Evolutionary conservation across 305 asterid genomes (phyloP), one percentile per base, ranked within the genome.

Genomic region (Lippia alba): DNA sequence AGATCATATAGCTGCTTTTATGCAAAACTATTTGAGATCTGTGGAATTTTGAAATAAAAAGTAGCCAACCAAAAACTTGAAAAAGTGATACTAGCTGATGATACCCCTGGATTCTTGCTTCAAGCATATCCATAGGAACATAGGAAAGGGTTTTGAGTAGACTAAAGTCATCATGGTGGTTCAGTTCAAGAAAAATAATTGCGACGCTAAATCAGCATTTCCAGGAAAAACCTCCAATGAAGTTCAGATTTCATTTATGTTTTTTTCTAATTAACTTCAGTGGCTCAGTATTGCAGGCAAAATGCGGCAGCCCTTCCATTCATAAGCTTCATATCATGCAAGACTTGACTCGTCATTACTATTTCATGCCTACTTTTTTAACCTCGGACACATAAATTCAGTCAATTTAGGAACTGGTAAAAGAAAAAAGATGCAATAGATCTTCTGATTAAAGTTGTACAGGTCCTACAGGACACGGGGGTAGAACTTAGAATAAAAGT

Each of bases 1-100:
- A 75, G 44, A 46, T 45, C 48, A 56, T 7, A 18, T 44, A 71
- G 80, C 64, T 48, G 41, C 55, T 67, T 63, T 41, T 58, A 32
- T 54, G 56, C 34, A 56, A 45, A 53, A 55, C 17, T 36, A 60
- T 45, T 36, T 12, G 53, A 16, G 16, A 44, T 54, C 49, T 49
- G 32, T 14, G 4, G 65, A 33, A 18, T 61, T 53, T 5, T 19
- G 20, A 74, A 44, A 69, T 14, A 14, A 56, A 18, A 36, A 16
- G 58, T 49, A 58, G 56, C 36, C 56, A 39, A 61, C 41, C 24
- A 19, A 48, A 68, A 50, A 24, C 30, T 24, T 24, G 30, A 24
- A 24, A 3, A 24, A 24, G 57, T 33, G 66, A 56, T 39, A 60
- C 68, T 57, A 57, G 20, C 56, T 30, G 16, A 56, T 46, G 39